These are phyloP conservation scores for Backusella macrospora DNA, from an alignment of 192 early-diverging fungal species.

Conservation along the genomic window DNA sequence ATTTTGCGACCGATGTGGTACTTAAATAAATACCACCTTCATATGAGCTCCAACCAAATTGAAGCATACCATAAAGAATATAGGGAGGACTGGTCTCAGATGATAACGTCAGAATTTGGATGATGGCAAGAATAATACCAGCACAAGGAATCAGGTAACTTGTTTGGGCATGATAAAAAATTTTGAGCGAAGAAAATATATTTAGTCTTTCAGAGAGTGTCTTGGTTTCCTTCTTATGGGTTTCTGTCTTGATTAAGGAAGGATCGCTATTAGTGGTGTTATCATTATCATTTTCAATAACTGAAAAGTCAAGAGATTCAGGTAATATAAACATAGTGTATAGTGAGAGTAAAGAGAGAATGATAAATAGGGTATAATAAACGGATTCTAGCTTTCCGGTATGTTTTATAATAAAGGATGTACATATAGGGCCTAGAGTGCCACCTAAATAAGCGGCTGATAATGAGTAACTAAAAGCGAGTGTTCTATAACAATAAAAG, in stretches of 20 bases:
- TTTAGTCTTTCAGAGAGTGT: constrained; percentile 31
- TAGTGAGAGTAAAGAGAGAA: neutral
- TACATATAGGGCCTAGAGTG: neutral
- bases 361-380: neutral
- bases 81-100: constrained; percentile 20
- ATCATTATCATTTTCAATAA: neutral
- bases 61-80: constrained; percentile 44
- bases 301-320: neutral
- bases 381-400: neutral
- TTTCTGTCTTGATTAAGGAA: neutral
- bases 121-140: constrained; percentile 16
- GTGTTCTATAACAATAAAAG: constrained; percentile 1
- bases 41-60: constrained; percentile 46
- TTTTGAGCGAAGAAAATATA: constrained; percentile 32
- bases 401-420: neutral
- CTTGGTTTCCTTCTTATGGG: neutral
- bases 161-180: constrained; percentile 21
- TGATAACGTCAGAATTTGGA: constrained; percentile 24
- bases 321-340: neutral
- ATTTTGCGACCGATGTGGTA: constrained; percentile 24
- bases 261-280: neutral
- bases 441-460: constrained; percentile 14
- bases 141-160: constrained; percentile 18
- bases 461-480: constrained; percentile 16
- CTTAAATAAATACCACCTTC: constrained; percentile 44